Evolutionary conservation across 2,329 filamentous ascomycete species (phyloP).

Genomic region (Aspergillus calidoustus): DNA sequence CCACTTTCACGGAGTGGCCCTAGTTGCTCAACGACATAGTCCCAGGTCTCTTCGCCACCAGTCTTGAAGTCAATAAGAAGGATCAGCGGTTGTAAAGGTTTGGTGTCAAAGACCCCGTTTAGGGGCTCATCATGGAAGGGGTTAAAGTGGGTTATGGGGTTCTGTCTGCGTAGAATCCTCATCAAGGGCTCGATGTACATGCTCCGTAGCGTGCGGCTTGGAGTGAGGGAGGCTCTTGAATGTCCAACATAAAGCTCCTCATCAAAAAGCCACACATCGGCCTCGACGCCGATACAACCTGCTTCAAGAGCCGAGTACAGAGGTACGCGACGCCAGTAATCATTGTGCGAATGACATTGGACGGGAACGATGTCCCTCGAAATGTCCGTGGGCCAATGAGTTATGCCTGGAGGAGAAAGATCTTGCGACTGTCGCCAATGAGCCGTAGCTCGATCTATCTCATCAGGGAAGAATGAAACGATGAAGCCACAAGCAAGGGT

Average conservation of each 20-base stretch:
- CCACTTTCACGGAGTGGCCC: constrained; percentile 52
- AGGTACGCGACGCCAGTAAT: constrained; percentile 61
- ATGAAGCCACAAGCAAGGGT: constrained; percentile 43
- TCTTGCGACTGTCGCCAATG: constrained; percentile 48
- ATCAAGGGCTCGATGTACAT: constrained; percentile 60
- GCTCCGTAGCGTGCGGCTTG: constrained; percentile 52
- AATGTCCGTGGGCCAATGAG: constrained; percentile 53
- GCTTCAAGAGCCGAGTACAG: constrained; percentile 60
- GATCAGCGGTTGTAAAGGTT: constrained; percentile 54
- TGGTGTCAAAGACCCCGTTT: constrained; percentile 57
- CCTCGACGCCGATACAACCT: constrained; percentile 61
- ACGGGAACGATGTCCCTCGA: constrained; percentile 56
- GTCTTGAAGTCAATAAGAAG: constrained; percentile 59
- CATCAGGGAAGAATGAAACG: constrained; percentile 48
- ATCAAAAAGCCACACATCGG: constrained; percentile 61
- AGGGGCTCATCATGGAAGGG: constrained; percentile 32
- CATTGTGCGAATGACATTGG: constrained; percentile 62
- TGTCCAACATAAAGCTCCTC: constrained; percentile 62
- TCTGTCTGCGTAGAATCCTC: constrained; percentile 55
- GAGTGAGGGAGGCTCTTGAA: constrained; percentile 51
- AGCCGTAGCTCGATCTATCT: constrained; percentile 43
- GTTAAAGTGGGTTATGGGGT: constrained; percentile 47
- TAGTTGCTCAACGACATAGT: constrained; percentile 48
- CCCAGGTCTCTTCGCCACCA: constrained; percentile 43
- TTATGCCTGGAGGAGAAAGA: constrained; percentile 42